phyloP scores from a whole-genome alignment of 2,329 filamentous ascomycete species.

The Aureobasidium sp. region DNA sequence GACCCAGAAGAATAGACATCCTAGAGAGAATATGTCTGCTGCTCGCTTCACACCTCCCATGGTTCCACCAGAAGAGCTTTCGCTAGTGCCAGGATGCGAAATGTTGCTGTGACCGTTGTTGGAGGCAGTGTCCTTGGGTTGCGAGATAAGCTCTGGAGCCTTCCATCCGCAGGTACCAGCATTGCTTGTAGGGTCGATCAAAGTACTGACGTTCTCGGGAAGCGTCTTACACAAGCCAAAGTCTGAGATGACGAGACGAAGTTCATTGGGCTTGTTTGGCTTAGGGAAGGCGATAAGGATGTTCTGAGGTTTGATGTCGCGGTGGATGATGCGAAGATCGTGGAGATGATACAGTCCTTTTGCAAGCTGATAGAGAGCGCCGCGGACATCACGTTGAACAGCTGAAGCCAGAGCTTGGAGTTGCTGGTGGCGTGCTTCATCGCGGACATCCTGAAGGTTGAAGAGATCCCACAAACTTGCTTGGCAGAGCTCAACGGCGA shows the following conservation, averaged over 20 bases:
- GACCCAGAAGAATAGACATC: constrained; percentile 99
- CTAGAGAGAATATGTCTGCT: constrained; percentile 95
- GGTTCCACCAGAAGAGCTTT: constrained; percentile 46
- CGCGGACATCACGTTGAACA: constrained; percentile 67
- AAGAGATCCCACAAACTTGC: constrained; percentile 90
- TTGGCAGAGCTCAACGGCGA: constrained; percentile 87
- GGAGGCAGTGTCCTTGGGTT: constrained; percentile 39
- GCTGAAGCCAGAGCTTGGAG: constrained; percentile 57
- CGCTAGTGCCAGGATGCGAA: constrained; percentile 50
- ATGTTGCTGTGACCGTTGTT: constrained; percentile 37
- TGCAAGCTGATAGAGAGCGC: constrained; percentile 80
- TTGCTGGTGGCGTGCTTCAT: constrained; percentile 32
- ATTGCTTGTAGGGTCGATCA: constrained; percentile 88
- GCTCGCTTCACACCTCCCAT: constrained; percentile 72
- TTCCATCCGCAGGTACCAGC: constrained; percentile 96
- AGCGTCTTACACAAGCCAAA: constrained; percentile 97
- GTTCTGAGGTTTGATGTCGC: constrained; percentile 95
- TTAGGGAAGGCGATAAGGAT: constrained; percentile 72
- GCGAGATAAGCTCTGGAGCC: constrained; percentile 80
- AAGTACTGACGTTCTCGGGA: constrained; percentile 87
- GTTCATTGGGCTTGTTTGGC: constrained; percentile 41
- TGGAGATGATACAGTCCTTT: constrained; percentile 85
- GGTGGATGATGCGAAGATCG: constrained; percentile 86
- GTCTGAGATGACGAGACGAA: constrained; percentile 75
- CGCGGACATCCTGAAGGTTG: constrained; percentile 52